Evolutionary conservation across 148 eudicot species (phyloP), one percentile per base, ranked within the genome.

Genomic region (Vaccinium myrtillus): DNA sequence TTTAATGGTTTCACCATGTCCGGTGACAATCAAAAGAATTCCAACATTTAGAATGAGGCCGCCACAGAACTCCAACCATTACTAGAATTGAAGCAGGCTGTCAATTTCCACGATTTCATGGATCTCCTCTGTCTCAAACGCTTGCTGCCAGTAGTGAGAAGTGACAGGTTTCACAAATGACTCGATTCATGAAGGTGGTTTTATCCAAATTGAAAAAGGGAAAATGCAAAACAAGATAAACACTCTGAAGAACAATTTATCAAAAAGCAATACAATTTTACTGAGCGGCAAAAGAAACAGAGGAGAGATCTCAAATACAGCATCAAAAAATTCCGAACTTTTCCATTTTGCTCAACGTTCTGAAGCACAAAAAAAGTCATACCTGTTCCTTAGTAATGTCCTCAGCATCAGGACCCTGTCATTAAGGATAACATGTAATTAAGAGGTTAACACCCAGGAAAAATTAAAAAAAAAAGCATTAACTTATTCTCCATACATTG

Each of bases 321-420:
- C 3, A 36, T 78, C n/a, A 18, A 16, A 74, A 74, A 36, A 16
- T 74, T 2, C 81, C 8, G 30, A 55, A 30, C 8, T 32, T 30
- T 19, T 18, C 25, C 27, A 30, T 19, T 54, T 9, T 56, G 69
- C 81, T 14, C 11, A 30, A 39, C 12, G 19, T n/a, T 49, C 53
- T 10, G 4, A 71, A 81, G 70, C 73, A 61, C 30, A 75, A 23
- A 27, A 21, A 77, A 46, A 19, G n/a, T 27, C n/a, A 53, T 71
- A 94, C 98, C 98, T 94, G 94, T 71, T 89, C 90, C 75, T 82
- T 88, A 11, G 85, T 81, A 56, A 73, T 85, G 76, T 80, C 86
- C 75, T 83, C 84, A 21, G 86, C 86, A 59, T 86, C 87, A 59
- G 86, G 75, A 83, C 78, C 93, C 98, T 96, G 93, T 81, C 80